Conservation (phyloP, 305 asterid species). For the Ajuga reptans region DNA sequence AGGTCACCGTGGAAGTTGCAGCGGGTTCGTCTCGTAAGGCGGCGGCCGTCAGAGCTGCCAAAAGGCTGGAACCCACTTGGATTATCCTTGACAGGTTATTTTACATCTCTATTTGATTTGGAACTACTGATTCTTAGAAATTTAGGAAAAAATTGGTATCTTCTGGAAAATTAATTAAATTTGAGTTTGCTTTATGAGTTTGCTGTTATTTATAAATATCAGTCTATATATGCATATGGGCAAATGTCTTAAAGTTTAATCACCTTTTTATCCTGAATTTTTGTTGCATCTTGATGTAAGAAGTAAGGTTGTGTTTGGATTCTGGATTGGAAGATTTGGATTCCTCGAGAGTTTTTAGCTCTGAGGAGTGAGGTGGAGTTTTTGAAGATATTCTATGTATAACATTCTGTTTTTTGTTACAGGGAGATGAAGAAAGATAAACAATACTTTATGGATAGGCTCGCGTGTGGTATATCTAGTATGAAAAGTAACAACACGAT, state of each 20-base stretch:
- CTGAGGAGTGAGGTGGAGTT: neutral
- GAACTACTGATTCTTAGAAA: neutral
- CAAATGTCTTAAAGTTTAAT: too few relatives aligned
- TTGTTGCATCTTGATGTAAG: too few relatives aligned
- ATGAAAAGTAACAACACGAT: conserved; percentile 44
- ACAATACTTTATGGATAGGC: conserved; percentile 50
- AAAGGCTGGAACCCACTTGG: conserved; percentile 45
- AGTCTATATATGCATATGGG: too few relatives aligned
- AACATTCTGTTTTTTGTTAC: neutral
- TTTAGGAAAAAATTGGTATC: neutral
- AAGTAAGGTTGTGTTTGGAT: too few relatives aligned
- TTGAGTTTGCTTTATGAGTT: neutral
- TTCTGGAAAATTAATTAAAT: neutral
- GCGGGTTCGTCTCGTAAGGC: conserved; percentile 49
- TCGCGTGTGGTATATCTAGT: conserved; percentile 50
- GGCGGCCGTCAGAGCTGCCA: conserved; percentile 39
- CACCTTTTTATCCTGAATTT: too few relatives aligned
- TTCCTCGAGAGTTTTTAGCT: neutral
- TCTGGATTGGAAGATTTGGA: too few relatives aligned
- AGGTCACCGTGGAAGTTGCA: conserved; percentile 38
- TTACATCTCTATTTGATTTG: neutral
- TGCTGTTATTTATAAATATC: too few relatives aligned
- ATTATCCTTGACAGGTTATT: conserved; percentile 59
- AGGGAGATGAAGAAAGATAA: conserved; percentile 75
- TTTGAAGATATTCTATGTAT: neutral